Evolutionary conservation across 768 basidiomycete species (phyloP), one percentile per base, ranked within the genome.

Genomic region (Crepidotus variabilis): DNA sequence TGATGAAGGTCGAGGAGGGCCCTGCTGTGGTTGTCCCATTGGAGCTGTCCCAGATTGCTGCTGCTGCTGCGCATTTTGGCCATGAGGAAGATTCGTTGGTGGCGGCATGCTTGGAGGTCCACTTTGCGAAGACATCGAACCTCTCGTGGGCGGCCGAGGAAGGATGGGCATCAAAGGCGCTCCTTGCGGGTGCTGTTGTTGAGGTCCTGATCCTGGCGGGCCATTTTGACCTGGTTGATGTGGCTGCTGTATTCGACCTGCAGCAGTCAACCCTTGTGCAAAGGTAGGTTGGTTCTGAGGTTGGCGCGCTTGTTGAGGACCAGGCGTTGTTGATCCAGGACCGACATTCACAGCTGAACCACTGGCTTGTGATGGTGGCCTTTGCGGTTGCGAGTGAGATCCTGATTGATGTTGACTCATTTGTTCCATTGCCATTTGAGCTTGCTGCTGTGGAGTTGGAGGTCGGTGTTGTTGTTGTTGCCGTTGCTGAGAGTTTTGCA

Each of bases 351-450:
- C 55, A 36, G 21, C 23, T 9, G n/a, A 20, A 20, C 54, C 24
- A 51, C 35, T 48, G 7, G 54, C 45, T 45, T 51, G 57, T 14
- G 52, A 34, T 16, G 35, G 69, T 57, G 72, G 39, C 13, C 39
- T 43, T 56, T 82, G 83, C 2, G 81, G 83, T 56, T 86, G 86
- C 2, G 85, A 85, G 51, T 81, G 84, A 21, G 85, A 84, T 39
- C 82, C 76, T 59, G 74, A 80, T 2, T 78, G 78, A 51, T 78
- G 79, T 18, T 71, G 60, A 52, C 65, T 71, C 67, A 76, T 74
- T 53, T 73, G 73, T 65, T 84, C 80, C 14, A 69, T 18, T 22
- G 24, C 16, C n/a, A 56, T 65, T 3, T 78, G 76, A 45, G 80
- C 78, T 57, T 79, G 77, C 55, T 78, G 81, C 16, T 55, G 58